Conservation (phyloP, 2,329 filamentous ascomycete species). For the Sodiomyces alkalinus region DNA sequence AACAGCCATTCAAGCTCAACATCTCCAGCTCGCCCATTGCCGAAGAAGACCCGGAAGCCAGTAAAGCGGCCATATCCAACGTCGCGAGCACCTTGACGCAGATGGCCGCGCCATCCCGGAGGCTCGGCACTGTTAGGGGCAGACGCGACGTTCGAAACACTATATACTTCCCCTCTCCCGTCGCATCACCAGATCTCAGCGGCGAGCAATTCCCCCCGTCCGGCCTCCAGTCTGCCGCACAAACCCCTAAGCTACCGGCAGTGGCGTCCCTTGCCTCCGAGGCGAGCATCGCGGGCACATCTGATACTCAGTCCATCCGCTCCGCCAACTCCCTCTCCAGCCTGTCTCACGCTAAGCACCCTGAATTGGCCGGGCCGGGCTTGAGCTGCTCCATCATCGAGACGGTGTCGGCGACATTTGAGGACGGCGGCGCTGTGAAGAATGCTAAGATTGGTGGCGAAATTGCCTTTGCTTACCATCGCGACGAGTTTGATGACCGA, state of each 20-base stretch:
- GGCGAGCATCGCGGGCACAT: slow-evolving; percentile 40
- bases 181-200: slow-evolving; percentile 17
- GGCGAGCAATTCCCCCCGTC: slow-evolving; percentile 18
- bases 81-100: slow-evolving; percentile 58
- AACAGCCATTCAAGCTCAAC: slow-evolving; percentile 63
- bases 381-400: slow-evolving; percentile 84
- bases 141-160: slow-evolving; percentile 87
- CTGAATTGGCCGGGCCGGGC: slow-evolving; percentile 65
- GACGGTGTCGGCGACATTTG: slow-evolving; percentile 74
- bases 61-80: slow-evolving; percentile 58
- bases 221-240: no score
- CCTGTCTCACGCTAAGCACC: slow-evolving; percentile 57
- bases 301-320: slow-evolving; percentile 82
- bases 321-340: slow-evolving; percentile 70
- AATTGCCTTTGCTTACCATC: slow-evolving; percentile 76
- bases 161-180: slow-evolving; percentile 52
- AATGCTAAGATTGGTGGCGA: slow-evolving; percentile 70
- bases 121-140: slow-evolving; percentile 65
- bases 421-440: slow-evolving; percentile 56
- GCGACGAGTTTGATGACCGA: slow-evolving; percentile 10
- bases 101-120: slow-evolving; percentile 48
- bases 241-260: slow-evolving; percentile 27
- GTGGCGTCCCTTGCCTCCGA: slow-evolving; percentile 47
- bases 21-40: slow-evolving; percentile 66
- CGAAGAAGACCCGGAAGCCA: slow-evolving; percentile 61